These are phyloP conservation scores for Phoenix dactylifera DNA, from an alignment of 176 grass and related monocot genomes.

Conservation along the genomic window DNA sequence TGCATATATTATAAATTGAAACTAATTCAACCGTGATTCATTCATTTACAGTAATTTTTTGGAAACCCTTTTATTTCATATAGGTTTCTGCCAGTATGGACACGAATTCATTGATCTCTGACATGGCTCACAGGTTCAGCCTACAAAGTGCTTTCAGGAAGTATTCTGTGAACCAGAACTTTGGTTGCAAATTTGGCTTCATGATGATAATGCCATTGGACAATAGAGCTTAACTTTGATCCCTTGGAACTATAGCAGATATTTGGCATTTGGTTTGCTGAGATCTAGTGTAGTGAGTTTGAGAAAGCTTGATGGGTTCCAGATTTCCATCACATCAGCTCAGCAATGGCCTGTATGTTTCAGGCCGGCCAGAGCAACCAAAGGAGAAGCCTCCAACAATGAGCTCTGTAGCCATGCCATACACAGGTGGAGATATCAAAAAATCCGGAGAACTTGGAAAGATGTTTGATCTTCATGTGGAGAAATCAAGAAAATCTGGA, in stretches of 20 bases:
- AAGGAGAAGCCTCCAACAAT: slow-evolving; percentile 9
- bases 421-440: slow-evolving; percentile 15
- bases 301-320: slow-evolving; percentile 6
- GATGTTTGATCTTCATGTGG: slow-evolving; percentile 14
- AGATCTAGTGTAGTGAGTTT: slow-evolving; percentile 2
- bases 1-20: no score
- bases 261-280: not conserved
- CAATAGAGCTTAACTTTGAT: not conserved
- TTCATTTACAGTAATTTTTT: no score
- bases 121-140: not conserved
- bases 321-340: slow-evolving; percentile 20
- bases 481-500: slow-evolving; percentile 12
- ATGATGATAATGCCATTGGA: not conserved
- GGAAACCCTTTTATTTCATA: no score
- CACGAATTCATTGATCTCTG: not conserved
- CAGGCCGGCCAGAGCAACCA: slow-evolving; percentile 13
- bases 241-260: not conserved
- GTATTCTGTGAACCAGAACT: not conserved
- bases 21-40: no score
- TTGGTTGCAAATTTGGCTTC: not conserved
- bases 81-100: not conserved
- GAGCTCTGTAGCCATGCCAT: slow-evolving; percentile 12
- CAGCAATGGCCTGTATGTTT: slow-evolving; percentile 18
- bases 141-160: not conserved
- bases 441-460: slow-evolving; percentile 14